Base-by-base conservation (phyloP, 495 filamentous ascomycete genomes). In the Neurospora cerealis region DNA sequence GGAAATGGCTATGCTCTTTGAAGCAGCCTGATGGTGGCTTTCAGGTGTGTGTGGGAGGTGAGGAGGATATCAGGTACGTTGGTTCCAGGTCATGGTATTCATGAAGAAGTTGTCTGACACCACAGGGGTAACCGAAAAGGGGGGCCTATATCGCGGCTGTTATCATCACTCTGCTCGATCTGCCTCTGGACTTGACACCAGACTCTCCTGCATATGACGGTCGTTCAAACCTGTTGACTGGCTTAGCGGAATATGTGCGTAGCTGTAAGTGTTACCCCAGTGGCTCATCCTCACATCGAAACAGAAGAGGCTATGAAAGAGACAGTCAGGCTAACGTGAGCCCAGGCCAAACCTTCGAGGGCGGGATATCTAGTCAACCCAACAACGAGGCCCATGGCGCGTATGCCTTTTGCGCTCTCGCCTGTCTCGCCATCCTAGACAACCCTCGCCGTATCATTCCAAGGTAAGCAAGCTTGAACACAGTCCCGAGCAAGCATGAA, bases 381-480 rank as follows among this genome's bases (percentile, higher is more conserved):
- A 90, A 88, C 69, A 89, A 88, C 71, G 96, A 99, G 85, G 96
- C 95, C 48, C 96, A 99, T 85, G 96, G 96, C 21, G 96, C 93
- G 71, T 99, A 98, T 83, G 93, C 95, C 40, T 99, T 98, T 83
- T 98, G 96, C 82, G 94, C 92, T 48, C 84, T 99, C 69, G 96
- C 92, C 42, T 93, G 91, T 79, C 86, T 99, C 48, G 90, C 91
- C 77, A 92, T 98, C 70, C 81, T 98, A 6, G 94, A 90, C 75
- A 84, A 91, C 48, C 95, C 96, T 38, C 85, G 91, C 76, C 85
- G 88, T 69, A 92, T 89, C 71, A 86, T 98, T 40, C 82, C 84
- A 70, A 87, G 84, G 89, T 93, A 84, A 76, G 87, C 78, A n/a
- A 76, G 70, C 60, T 72, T 75, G 69, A 70, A 42, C 69, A 39